Conservation (phyloP, 345 rosid species). For the Aquilaria malaccensis region DNA sequence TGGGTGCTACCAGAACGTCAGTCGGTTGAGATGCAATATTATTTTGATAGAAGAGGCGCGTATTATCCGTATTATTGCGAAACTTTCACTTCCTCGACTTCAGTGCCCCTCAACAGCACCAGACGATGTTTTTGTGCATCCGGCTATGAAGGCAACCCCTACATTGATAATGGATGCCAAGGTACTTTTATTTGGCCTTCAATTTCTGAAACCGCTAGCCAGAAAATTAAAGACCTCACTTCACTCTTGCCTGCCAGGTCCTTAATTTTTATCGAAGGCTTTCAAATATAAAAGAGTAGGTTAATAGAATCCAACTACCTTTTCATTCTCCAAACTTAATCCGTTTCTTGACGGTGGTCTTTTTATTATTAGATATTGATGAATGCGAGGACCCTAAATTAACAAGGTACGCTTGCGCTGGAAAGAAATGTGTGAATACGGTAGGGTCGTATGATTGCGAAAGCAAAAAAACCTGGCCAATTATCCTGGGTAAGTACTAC, state of each 20-base stretch:
- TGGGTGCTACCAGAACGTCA: background rate
- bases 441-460: background rate
- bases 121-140: background rate
- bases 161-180: slow-evolving; percentile 7
- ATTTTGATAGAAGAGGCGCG: too few species aligned
- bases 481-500: background rate
- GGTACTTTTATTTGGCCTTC: background rate
- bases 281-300: too few species aligned
- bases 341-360: background rate
- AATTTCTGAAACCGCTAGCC: too few species aligned
- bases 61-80: too few species aligned
- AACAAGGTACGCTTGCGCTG: background rate
- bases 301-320: too few species aligned
- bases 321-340: too few species aligned
- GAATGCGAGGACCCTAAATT: background rate
- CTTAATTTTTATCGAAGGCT: too few species aligned
- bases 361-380: slow-evolving; percentile 5
- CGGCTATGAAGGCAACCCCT: slow-evolving; percentile 14
- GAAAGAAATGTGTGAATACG: slow-evolving; percentile 5
- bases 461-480: background rate
- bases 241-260: too few species aligned
- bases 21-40: too few species aligned
- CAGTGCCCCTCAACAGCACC: too few species aligned
- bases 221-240: too few species aligned
- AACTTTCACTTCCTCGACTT: too few species aligned